A percentile compares a stretch with the other conserved stretches of the same genome.
Evolutionary conservation across 2,329 filamentous ascomycete species (phyloP).

Genomic region (Aspergillus fumigatiaffinis): DNA sequence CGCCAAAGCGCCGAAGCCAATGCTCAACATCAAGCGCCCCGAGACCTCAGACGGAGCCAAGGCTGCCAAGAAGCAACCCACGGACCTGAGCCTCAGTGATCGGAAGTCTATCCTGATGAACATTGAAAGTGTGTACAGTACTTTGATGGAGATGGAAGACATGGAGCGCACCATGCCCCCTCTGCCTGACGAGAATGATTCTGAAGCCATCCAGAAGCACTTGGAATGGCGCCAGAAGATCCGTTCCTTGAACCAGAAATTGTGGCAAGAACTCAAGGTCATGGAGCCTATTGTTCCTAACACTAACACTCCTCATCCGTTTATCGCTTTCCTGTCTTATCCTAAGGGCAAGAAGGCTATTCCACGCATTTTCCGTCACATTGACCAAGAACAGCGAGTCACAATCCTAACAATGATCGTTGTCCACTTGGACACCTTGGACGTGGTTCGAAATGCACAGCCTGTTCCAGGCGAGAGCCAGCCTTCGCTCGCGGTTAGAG

Average conservation of each 20-base stretch:
- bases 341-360: conserved; percentile 96
- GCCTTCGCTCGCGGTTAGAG: conserved; percentile 72
- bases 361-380: conserved; percentile 88
- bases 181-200: conserved; percentile 61
- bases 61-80: conserved; percentile 44
- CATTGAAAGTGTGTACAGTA: conserved; percentile 83
- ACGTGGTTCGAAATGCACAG: conserved; percentile 80
- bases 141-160: conserved; percentile 90
- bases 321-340: conserved; percentile 92
- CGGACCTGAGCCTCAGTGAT: conserved; percentile 60
- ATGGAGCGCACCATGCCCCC: conserved; percentile 78
- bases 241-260: conserved; percentile 67
- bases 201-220: conserved; percentile 67
- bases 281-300: conserved; percentile 82
- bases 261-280: conserved; percentile 87
- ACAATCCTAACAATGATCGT: conserved; percentile 95
- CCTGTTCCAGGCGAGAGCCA: conserved; percentile 68
- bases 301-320: conserved; percentile 71
- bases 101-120: conserved; percentile 79
- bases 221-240: conserved; percentile 74
- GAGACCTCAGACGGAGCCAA: conserved; percentile 62
- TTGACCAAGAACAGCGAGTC: conserved; percentile 82
- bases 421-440: conserved; percentile 85
- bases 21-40: conserved; percentile 89
- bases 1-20: conserved; percentile 90